These are phyloP conservation scores for Scedosporium apiospermum DNA, from an alignment of 2,329 filamentous ascomycete genomes.

Conservation along the genomic window DNA sequence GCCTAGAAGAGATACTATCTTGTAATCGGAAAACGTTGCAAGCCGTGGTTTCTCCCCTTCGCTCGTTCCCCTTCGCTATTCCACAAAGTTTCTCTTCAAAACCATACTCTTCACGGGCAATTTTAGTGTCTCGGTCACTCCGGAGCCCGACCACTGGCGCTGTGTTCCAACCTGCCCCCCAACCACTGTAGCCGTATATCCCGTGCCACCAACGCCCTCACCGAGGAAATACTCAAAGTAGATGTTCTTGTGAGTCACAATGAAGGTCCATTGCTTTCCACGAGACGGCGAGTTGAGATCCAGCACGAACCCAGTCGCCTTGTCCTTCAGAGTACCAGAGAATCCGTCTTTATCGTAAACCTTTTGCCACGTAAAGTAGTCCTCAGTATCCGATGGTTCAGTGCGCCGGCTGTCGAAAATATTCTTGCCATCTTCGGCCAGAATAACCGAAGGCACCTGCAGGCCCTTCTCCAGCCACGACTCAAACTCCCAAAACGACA, in stretches of 20 bases:
- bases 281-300: slow-evolving; percentile 2
- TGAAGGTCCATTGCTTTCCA: slow-evolving; percentile 5
- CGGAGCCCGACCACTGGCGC: slow-evolving; percentile 2
- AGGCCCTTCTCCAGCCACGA: slow-evolving; percentile 3
- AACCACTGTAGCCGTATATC: slow-evolving; percentile 2
- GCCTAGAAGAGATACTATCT: too few relatives aligned
- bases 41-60: not conserved
- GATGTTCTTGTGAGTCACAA: slow-evolving; percentile 3
- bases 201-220: slow-evolving; percentile 1
- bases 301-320: slow-evolving; percentile 2
- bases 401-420: slow-evolving; percentile 4
- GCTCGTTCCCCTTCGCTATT: not conserved
- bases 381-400: slow-evolving; percentile 2
- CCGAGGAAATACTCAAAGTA: slow-evolving; percentile 4
- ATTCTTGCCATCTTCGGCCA: slow-evolving; percentile 2
- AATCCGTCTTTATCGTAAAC: slow-evolving; percentile 3
- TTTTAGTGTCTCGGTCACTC: slow-evolving; percentile 1
- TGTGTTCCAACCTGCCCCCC: slow-evolving; percentile 3
- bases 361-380: slow-evolving; percentile 2
- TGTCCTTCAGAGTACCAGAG: slow-evolving; percentile 2
- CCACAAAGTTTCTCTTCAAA: slow-evolving; percentile 4
- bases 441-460: not conserved
- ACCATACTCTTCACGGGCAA: slow-evolving; percentile 5
- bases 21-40: not conserved
- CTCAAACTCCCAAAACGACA: slow-evolving; percentile 5